Conservation (phyloP, 306 rosid species). For the Glycyrrhiza uralensis region DNA sequence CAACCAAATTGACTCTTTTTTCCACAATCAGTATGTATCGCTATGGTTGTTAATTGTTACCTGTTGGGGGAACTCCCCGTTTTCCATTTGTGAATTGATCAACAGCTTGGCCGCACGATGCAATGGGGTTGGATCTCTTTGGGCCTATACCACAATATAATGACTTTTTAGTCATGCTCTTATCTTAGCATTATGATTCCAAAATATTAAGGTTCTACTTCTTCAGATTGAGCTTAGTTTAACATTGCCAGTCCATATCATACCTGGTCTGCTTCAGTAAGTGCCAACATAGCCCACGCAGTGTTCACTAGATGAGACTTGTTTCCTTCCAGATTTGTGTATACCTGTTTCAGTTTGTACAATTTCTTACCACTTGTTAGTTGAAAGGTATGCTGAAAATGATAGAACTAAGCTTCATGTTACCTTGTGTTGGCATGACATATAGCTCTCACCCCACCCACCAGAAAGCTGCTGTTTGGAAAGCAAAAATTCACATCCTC, state of each 20-base stretch:
- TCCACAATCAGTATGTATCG: not conserved
- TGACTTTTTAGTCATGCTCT: not conserved
- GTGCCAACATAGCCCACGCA: slow-evolving; percentile 74
- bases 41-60: slow-evolving; percentile 31
- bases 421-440: slow-evolving; percentile 64
- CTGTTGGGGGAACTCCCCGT: slow-evolving; percentile 79
- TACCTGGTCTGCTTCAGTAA: slow-evolving; percentile 70
- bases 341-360: slow-evolving; percentile 51
- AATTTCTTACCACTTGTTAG: not conserved
- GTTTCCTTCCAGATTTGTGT: slow-evolving; percentile 57
- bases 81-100: slow-evolving; percentile 55
- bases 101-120: slow-evolving; percentile 57
- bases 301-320: slow-evolving; percentile 60
- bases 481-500: slow-evolving; percentile 58
- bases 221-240: not conserved
- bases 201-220: not conserved
- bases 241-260: not conserved
- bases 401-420: not conserved
- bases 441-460: slow-evolving; percentile 83
- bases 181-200: not conserved
- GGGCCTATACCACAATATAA: slow-evolving; percentile 30
- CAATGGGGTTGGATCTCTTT: slow-evolving; percentile 57
- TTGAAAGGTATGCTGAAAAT: not conserved
- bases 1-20: too few relatives aligned
- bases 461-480: slow-evolving; percentile 59